Conservation (phyloP, 2,329 filamentous ascomycete genomes). For the Ceratocystis destructans region DNA sequence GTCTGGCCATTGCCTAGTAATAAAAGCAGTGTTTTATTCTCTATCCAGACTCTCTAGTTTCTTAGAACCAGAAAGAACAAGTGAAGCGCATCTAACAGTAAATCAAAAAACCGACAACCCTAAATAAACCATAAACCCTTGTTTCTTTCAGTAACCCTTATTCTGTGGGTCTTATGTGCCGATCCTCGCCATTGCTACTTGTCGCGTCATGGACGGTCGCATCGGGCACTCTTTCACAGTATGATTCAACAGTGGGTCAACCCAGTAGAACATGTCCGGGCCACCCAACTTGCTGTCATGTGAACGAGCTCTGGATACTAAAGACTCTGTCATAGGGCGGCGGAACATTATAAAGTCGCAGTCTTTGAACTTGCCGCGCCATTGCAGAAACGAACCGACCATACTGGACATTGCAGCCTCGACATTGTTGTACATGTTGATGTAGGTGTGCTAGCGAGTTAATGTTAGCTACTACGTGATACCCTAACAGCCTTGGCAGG, state of each 20-base stretch:
- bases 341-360: background rate
- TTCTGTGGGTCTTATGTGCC: background rate
- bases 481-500: background rate
- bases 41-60: background rate
- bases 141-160: no score
- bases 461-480: background rate
- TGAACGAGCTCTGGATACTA: background rate
- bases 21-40: background rate
- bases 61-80: background rate
- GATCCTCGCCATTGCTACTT: background rate
- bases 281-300: background rate
- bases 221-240: background rate
- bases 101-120: background rate
- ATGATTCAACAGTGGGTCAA: background rate
- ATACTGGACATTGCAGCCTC: constrained; percentile 1
- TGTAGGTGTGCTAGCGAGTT: background rate
- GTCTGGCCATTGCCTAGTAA: background rate
- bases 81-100: no score
- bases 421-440: background rate
- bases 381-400: background rate
- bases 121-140: background rate
- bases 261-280: background rate
- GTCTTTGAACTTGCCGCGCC: background rate
- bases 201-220: background rate
- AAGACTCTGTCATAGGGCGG: background rate